phyloP scores from a whole-genome alignment of 371 early-diverging fungal genomes.

The Mycotypha africana region DNA sequence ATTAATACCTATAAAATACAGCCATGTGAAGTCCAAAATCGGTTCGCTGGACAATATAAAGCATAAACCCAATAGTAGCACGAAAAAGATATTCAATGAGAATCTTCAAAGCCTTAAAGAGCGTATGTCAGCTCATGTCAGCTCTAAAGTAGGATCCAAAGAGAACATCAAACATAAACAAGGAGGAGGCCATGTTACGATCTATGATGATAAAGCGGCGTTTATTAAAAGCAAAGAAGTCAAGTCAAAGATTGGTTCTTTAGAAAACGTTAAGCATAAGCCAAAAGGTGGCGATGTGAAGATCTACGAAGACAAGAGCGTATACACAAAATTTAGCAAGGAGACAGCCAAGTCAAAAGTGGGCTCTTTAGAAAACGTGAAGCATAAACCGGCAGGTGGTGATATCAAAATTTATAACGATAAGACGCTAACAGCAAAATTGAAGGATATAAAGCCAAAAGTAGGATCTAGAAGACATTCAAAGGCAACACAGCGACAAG shows the following conservation, averaged over 20 bases:
- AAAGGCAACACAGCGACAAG: background rate
- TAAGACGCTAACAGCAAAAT: constrained; percentile 5
- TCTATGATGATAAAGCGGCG: constrained; percentile 11
- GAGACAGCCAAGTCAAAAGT: constrained; percentile 6
- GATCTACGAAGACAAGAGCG: constrained; percentile 7
- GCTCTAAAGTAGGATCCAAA: constrained; percentile 12
- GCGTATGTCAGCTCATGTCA: constrained; percentile 1
- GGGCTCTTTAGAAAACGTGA: constrained; percentile 18
- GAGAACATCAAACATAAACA: constrained; percentile 22
- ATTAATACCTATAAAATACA: background rate
- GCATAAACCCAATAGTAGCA: constrained; percentile 15
- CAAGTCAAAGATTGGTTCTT: constrained; percentile 11
- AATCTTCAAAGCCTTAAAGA: constrained; percentile 1
- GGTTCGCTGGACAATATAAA: constrained; percentile 21
- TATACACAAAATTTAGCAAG: constrained; percentile 2
- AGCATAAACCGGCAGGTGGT: constrained; percentile 18
- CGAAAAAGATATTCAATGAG: constrained; percentile 13
- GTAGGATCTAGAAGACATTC: constrained; percentile 5
- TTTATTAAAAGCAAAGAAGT: constrained; percentile 10
- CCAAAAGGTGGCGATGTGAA: constrained; percentile 15
- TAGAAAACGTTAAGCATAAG: constrained; percentile 17
- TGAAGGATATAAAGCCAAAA: constrained; percentile 2
- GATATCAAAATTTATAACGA: constrained; percentile 13
- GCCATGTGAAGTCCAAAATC: constrained; percentile 17
- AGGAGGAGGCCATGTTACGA: constrained; percentile 5